These are phyloP conservation scores for Sclerotinia subarctica DNA, from an alignment of 2,329 filamentous ascomycete genomes.

Conservation along the genomic window DNA sequence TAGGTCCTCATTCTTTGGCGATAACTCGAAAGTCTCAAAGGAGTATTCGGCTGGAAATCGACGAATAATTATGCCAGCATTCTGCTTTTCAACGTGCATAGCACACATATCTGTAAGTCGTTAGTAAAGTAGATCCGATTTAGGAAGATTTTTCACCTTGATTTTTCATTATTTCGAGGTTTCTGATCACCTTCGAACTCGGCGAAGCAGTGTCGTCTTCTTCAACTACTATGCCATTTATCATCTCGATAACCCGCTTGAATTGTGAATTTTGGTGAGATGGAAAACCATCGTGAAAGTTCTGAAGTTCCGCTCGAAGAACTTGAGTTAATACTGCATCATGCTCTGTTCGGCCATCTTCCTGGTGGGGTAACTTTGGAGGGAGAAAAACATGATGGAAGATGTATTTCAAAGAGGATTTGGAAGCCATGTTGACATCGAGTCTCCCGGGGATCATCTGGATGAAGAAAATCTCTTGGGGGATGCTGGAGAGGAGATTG, in stretches of 20 bases:
- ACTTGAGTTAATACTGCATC: constrained; percentile 23
- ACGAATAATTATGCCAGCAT: constrained; percentile 46
- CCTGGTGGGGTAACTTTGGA: constrained; percentile 45
- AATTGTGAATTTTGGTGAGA: not conserved
- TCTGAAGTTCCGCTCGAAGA: constrained; percentile 6
- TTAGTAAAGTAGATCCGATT: not conserved
- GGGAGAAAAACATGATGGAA: constrained; percentile 50
- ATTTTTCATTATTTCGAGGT: not conserved
- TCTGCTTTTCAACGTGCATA: constrained; percentile 46
- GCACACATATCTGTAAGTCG: constrained; percentile 35
- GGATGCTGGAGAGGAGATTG: not conserved
- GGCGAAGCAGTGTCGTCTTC: not conserved
- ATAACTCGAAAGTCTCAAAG: constrained; percentile 48
- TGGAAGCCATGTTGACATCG: not conserved
- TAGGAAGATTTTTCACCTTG: not conserved
- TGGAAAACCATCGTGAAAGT: constrained; percentile 1
- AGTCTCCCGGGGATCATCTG: too few relatives aligned
- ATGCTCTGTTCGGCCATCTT: constrained; percentile 28
- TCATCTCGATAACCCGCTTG: not conserved
- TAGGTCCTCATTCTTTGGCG: constrained; percentile 41
- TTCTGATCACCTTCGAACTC: not conserved
- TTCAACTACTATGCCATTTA: not conserved
- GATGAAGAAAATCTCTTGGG: not conserved
- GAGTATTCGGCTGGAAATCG: constrained; percentile 20
- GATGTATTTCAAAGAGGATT: constrained; percentile 35